Conservation (phyloP, 2,329 filamentous ascomycete genomes). For the Calonectria multiphialidica region DNA sequence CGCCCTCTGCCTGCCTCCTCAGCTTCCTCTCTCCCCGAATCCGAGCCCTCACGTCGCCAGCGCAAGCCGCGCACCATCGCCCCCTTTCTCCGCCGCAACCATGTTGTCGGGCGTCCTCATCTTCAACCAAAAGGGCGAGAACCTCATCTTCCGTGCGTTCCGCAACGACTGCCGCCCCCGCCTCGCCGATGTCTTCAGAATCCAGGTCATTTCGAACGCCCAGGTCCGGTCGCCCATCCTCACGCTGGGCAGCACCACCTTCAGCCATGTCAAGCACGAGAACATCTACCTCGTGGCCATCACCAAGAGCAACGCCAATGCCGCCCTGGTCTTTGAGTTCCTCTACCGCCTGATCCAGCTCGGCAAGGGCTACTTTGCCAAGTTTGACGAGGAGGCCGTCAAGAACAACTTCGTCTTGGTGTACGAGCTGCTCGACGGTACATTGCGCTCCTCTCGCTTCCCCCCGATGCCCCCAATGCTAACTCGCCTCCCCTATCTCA, state of each 20-base stretch:
- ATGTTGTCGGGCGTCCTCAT: constrained; percentile 98
- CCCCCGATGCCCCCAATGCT: not conserved
- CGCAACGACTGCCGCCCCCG: constrained; percentile 98
- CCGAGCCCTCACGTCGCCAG: not conserved
- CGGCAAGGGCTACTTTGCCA: constrained; percentile 96
- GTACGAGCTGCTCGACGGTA: constrained; percentile 95
- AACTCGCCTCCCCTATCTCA: constrained; percentile 49
- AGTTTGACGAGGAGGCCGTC: constrained; percentile 98
- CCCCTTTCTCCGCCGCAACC: constrained; percentile 49
- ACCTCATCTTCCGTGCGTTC: constrained; percentile 99
- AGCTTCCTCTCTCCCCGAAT: not conserved
- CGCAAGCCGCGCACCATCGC: not conserved
- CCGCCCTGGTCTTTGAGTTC: constrained; percentile 97
- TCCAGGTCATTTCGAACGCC: constrained; percentile 98
- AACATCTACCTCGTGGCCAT: constrained; percentile 98
- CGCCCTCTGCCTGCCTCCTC: not conserved
- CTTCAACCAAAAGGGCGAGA: constrained; percentile 99
- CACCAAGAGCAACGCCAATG: constrained; percentile 99
- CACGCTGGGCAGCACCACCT: constrained; percentile 96
- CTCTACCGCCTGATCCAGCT: constrained; percentile 91
- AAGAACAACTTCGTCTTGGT: constrained; percentile 99
- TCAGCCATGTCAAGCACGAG: constrained; percentile 99
- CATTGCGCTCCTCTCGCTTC: constrained; percentile 32
- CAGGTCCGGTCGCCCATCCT: constrained; percentile 98
- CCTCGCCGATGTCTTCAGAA: constrained; percentile 98